Base-by-base conservation (phyloP, 108 stramenopile genomes). In the Stephanodiscus minutulus region DNA sequence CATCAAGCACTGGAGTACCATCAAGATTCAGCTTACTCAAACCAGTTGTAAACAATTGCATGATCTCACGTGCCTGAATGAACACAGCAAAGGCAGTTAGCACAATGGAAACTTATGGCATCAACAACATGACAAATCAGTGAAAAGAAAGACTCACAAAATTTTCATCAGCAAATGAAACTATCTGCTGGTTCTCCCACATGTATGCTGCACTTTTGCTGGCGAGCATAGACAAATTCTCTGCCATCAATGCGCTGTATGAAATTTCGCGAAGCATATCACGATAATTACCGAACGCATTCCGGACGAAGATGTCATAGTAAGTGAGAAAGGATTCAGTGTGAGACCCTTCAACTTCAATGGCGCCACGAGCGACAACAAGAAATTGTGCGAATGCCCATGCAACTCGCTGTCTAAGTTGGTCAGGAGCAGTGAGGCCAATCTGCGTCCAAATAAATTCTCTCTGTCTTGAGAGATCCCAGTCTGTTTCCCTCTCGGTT, bases 241-340 rank as follows among this genome's bases (percentile, higher is more conserved):
- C 73, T 43, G 71, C 93, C 93, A 94, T 91, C 21, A 85, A 25
- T 37, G 93, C 86, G 50, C 63, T 76, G 64, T 75, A 87, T 15
- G 86, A 55, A 41, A 94, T 86, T 56, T 94, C 93, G 9, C 78
- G 77, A 13, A 94, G 65, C 10, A 91, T 66, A 58, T 94, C 87
- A 27, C 74, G 57, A 56, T 87, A 91, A 67, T 87, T 91, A 46
- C 90, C 90, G 73, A 94, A 94, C 7, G 90, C 90, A 71, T 91
- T 79, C 41, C 88, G 74, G 5, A 90, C 86, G 64, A 88, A 88
- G 52, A 91, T 91, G 58, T 91, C 91, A 77, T 91, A 87, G 49
- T 83, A 91, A 5, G 61, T 59, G 41, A 81, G 33, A 58, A 73
- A 77, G 3, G 49, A 55, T 57, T 76, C 74, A 13, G 64, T 68